These are phyloP conservation scores for Phaffomyces thermotolerans DNA, from an alignment of 805 yeast genomes.

Conservation along the genomic window DNA sequence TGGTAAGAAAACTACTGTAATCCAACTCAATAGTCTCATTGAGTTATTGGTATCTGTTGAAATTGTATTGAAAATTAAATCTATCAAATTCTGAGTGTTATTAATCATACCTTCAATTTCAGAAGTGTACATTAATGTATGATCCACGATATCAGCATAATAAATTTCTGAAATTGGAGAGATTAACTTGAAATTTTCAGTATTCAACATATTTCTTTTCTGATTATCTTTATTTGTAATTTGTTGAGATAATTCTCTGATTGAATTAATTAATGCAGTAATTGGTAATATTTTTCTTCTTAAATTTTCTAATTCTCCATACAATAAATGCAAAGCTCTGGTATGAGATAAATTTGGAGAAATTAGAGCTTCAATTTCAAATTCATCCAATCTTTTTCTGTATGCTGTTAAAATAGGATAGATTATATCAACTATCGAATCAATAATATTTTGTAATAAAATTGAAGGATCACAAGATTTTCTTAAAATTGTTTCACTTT, in stretches of 20 bases:
- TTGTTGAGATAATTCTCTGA: conserved; percentile 32
- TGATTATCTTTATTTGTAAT: neutral
- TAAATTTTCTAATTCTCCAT: conserved; percentile 43
- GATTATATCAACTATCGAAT: conserved; percentile 45
- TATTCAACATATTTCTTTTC: neutral
- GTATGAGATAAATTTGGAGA: conserved; percentile 46
- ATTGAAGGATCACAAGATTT: conserved; percentile 46
- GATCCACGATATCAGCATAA: conserved; percentile 51
- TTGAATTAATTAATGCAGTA: conserved; percentile 38
- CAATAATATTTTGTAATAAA: conserved; percentile 47
- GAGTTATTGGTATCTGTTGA: conserved; percentile 49
- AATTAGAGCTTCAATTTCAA: conserved; percentile 44
- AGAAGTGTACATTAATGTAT: conserved; percentile 42
- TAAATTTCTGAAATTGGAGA: conserved; percentile 40
- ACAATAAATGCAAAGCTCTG: conserved; percentile 44
- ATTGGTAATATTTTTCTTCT: conserved; percentile 41
- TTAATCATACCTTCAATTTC: conserved; percentile 48
- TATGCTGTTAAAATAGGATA: conserved; percentile 50
- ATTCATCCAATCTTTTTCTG: conserved; percentile 37
- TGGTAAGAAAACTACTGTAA: conserved; percentile 53
- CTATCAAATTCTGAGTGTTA: conserved; percentile 43
- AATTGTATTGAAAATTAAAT: conserved; percentile 49
- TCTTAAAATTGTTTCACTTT: conserved; percentile 40
- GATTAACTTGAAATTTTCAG: conserved; percentile 21
- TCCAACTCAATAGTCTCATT: conserved; percentile 45